These are phyloP conservation scores for Fusarium denticulatum DNA, from an alignment of 2,329 filamentous ascomycete genomes.

Conservation along the genomic window DNA sequence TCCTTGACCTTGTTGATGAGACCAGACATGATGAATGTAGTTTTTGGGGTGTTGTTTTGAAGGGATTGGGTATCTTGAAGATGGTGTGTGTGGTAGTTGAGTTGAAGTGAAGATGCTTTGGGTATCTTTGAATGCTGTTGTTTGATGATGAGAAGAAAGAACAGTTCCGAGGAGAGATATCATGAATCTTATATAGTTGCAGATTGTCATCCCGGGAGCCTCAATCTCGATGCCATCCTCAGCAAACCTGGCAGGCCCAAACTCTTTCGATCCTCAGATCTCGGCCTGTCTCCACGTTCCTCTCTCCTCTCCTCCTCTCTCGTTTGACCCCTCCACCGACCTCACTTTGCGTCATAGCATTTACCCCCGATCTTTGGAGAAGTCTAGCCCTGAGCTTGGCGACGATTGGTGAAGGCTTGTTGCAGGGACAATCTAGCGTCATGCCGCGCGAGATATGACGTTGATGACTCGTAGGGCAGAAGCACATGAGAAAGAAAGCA, in stretches of 20 bases:
- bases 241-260: slow-evolving; percentile 17
- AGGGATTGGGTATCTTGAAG: slow-evolving; percentile 22
- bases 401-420: slow-evolving; percentile 23
- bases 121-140: slow-evolving; percentile 34
- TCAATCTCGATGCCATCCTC: slow-evolving; percentile 29
- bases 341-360: slow-evolving; percentile 43
- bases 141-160: slow-evolving; percentile 19
- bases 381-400: slow-evolving; percentile 19
- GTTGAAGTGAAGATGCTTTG: slow-evolving; percentile 21
- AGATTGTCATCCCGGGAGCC: neutral
- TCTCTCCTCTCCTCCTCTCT: neutral
- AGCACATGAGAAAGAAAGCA: neutral
- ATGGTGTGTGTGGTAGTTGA: neutral
- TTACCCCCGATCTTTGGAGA: slow-evolving; percentile 14
- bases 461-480: slow-evolving; percentile 37
- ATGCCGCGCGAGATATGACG: slow-evolving; percentile 39
- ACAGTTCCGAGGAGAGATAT: neutral
- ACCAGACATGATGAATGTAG: slow-evolving; percentile 59
- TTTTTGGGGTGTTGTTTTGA: slow-evolving; percentile 13
- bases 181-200: slow-evolving; percentile 39
- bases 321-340: slow-evolving; percentile 19
- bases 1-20: slow-evolving; percentile 71
- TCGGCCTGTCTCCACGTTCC: neutral
- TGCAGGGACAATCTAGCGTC: slow-evolving; percentile 34
- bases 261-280: slow-evolving; percentile 2